Evolutionary conservation across 2,329 filamentous ascomycete species (phyloP).

Genomic region (Penicillium nordicum): DNA sequence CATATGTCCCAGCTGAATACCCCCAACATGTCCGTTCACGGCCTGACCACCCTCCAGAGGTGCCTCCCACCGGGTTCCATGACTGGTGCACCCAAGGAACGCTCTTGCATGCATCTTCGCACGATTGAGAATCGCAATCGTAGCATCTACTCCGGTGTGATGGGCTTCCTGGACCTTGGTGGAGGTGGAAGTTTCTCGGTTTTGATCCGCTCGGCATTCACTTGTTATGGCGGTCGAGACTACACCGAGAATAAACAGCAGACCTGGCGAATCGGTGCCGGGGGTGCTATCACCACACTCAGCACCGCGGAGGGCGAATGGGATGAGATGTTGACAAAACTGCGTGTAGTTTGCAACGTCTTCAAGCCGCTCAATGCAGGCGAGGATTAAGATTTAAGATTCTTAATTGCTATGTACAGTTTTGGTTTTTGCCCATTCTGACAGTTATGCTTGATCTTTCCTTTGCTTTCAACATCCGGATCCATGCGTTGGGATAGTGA

Average conservation of each 20-base stretch:
- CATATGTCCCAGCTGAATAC: conserved; percentile 30
- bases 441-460: not conserved
- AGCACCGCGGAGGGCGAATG: conserved; percentile 77
- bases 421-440: not conserved
- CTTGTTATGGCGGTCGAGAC: conserved; percentile 25
- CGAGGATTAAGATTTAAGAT: not conserved
- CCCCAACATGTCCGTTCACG: conserved; percentile 42
- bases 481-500: conserved; percentile 14
- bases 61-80: conserved; percentile 88
- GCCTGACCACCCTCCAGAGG: conserved; percentile 71
- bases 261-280: conserved; percentile 79
- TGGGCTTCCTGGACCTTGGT: conserved; percentile 84
- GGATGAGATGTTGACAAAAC: conserved; percentile 84
- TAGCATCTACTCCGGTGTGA: conserved; percentile 80
- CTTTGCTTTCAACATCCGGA: conserved; percentile 30
- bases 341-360: conserved; percentile 47
- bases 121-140: conserved; percentile 63
- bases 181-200: conserved; percentile 89
- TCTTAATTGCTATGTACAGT: not conserved
- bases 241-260: conserved; percentile 21
- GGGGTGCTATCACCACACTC: conserved; percentile 82
- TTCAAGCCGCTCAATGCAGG: conserved; percentile 33
- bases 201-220: conserved; percentile 77
- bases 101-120: conserved; percentile 78
- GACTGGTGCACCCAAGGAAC: conserved; percentile 94